Evolutionary conservation across 441 rosid genomes (phyloP), one percentile per base, ranked within the genome.

Genomic region (Populus trichocarpa): DNA sequence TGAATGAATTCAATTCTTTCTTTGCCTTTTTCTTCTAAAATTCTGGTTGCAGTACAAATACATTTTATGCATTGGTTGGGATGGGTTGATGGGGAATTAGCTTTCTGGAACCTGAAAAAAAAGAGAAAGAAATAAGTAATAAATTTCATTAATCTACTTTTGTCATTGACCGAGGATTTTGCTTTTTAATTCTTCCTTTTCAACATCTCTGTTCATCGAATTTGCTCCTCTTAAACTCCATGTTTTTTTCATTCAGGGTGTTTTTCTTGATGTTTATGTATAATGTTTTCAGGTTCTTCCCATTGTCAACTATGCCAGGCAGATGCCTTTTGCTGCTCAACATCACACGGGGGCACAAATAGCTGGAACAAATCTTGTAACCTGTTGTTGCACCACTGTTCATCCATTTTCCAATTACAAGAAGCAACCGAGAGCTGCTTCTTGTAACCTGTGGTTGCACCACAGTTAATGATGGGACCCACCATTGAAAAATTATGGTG

Each of bases 241-340:
- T 40, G 12, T 22, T 5, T 67, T 22, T 42, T 25, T 66, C 59
- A 50, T 59, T 46, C 35, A 40, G 26, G 32, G 23, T 67, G 46
- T 40, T 70, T 81, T 80, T 26, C 64, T 36, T 69, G 64, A 75
- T 69, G 6, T 61, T 53, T 64, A 53, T 5, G 61, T 53, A 16
- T 53, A 53, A 3, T 53, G n/a, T 53, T 53, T 53, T 53, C 61
- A 53, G 61, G 61, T 53, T 2, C n/a, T 50, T 50, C 59, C n/a
- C 61, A 64, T 76, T 89, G 90, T 75, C 90, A 90, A 81, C 83
- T 82, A 74, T 86, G 92, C 75, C 88, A 84, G 73, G 71, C 87
- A 3, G 97, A 93, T 86, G 93, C 85, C 8, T 72, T 83, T 79
- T 82, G 78, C 72, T 88, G 93, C 82, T 88, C 91, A 38, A 81